Conservation (phyloP, 208 protist species). For the Naegleria fowleri region DNA sequence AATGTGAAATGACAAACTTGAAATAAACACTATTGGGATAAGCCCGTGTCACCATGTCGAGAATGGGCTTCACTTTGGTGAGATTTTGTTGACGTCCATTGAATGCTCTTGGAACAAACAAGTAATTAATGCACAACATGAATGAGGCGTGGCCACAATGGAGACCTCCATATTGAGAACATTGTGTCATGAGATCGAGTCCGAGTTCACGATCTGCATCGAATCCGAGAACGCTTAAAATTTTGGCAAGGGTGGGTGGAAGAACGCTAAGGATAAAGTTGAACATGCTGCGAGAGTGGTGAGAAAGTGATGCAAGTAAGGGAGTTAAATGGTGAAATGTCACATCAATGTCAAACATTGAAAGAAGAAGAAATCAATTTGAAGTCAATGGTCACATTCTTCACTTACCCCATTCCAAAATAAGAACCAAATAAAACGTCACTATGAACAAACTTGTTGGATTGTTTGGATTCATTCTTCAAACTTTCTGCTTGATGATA, state of each 20-base stretch:
- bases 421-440: background rate
- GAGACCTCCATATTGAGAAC: background rate
- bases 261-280: background rate
- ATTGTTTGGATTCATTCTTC: background rate
- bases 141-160: background rate
- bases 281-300: too few species aligned
- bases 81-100: background rate
- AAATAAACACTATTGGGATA: background rate
- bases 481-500: background rate
- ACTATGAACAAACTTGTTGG: background rate
- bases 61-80: background rate
- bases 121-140: constrained; percentile 20
- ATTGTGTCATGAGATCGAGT: background rate
- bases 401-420: background rate
- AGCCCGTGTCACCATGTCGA: background rate
- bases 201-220: background rate
- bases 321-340: too few species aligned
- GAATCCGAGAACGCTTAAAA: background rate
- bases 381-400: background rate
- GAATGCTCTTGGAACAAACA: constrained; percentile 7
- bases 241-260: background rate
- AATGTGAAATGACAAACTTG: background rate
- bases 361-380: background rate
- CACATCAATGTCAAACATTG: too few species aligned
- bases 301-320: too few species aligned